Conservation (phyloP, 2,329 filamentous ascomycete species). For the Escovopsis sp. region DNA sequence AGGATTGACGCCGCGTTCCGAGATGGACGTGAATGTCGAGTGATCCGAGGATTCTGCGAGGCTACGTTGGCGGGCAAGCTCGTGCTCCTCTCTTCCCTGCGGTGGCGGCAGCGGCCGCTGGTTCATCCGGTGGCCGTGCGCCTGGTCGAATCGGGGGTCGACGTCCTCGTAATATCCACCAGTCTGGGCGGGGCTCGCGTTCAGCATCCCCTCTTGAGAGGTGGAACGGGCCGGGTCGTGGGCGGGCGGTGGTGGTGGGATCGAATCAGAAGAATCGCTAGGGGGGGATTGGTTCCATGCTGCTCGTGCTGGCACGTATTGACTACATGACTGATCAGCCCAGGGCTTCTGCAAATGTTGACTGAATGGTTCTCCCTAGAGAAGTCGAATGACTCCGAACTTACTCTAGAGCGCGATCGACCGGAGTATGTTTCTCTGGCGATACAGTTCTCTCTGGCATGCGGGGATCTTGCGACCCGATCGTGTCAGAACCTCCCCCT, state of each 20-base stretch:
- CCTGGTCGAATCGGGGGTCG: conserved; percentile 59
- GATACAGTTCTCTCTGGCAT: conserved; percentile 30
- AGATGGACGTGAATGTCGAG: conserved; percentile 80
- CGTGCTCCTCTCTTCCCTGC: conserved; percentile 33
- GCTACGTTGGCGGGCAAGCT: conserved; percentile 51
- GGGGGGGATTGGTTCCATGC: conserved; percentile 36
- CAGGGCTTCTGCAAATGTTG: too few relatives aligned
- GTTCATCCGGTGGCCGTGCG: conserved; percentile 11
- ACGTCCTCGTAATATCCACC: conserved; percentile 80
- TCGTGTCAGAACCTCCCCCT: conserved; percentile 57
- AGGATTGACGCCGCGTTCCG: conserved; percentile 76
- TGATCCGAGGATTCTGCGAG: conserved; percentile 65
- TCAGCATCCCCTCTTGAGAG: conserved; percentile 12
- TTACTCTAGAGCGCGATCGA: conserved; percentile 51
- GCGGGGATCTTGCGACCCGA: conserved; percentile 58
- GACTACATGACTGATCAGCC: conserved; percentile 11
- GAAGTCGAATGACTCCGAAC: conserved; percentile 6
- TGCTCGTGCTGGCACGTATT: conserved; percentile 40
- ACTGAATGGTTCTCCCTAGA: too few relatives aligned
- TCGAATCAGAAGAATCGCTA: conserved; percentile 27
- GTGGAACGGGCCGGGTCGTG: conserved; percentile 18
- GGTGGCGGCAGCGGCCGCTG: conserved; percentile 10
- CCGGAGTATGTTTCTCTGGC: conserved; percentile 41
- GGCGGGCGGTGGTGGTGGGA: conserved; percentile 24
- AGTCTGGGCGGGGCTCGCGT: conserved; percentile 15